Conservation (phyloP, 257 asterid species). For the Parsonsia alboflavescens region DNA sequence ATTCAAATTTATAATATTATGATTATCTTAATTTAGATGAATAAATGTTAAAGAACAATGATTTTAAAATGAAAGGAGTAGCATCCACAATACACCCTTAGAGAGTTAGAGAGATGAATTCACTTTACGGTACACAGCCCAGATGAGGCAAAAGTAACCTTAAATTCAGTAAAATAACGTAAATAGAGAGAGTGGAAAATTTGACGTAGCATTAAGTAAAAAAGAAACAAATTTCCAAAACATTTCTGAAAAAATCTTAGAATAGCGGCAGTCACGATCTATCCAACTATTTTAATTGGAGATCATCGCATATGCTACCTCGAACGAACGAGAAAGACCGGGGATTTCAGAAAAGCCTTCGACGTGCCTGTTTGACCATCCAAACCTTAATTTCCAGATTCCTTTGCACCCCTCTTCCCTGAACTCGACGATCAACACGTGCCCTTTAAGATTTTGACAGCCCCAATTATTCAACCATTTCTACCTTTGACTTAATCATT, state of each 20-base stretch:
- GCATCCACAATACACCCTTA: too few species aligned
- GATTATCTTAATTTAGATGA: too few species aligned
- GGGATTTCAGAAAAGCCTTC: constrained; percentile 5
- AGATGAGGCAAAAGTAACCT: too few species aligned
- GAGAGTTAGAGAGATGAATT: too few species aligned
- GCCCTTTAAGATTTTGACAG: constrained; percentile 12
- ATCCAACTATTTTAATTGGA: neutral
- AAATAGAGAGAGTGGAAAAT: too few species aligned
- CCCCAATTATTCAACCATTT: constrained; percentile 7
- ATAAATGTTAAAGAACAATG: too few species aligned
- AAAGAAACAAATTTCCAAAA: neutral
- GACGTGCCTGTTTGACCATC: constrained; percentile 36
- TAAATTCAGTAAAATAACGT: too few species aligned
- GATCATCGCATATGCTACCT: neutral
- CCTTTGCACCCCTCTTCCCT: neutral
- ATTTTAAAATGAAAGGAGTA: too few species aligned
- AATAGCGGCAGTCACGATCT: neutral
- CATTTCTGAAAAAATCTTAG: neutral
- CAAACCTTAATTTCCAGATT: constrained; percentile 19
- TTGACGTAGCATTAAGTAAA: too few species aligned
- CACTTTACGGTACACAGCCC: too few species aligned
- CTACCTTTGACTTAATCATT: constrained; percentile 22
- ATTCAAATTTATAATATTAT: too few species aligned
- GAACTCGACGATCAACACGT: constrained; percentile 24
- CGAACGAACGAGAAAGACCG: neutral